Evolutionary conservation across 257 asterid species (phyloP).

Genomic region (Plantago elongata): DNA sequence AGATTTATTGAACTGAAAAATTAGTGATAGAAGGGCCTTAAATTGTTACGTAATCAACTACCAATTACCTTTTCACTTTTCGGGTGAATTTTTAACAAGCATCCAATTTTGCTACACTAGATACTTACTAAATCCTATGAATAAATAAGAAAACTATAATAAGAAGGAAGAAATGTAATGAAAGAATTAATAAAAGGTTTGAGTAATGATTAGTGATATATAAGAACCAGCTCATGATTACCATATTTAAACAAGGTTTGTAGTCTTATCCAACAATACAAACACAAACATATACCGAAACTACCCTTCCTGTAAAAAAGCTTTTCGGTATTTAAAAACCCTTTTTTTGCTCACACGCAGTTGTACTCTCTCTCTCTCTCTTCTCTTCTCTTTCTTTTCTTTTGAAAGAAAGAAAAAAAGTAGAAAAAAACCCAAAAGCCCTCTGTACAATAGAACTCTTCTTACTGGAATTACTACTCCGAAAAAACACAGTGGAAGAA

Average conservation of each 20-base stretch:
- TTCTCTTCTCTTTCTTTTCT: conserved; percentile 18
- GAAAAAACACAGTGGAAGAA: not conserved
- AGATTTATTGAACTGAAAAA: no score
- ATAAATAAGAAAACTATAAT: no score
- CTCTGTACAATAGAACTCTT: conserved; percentile 15
- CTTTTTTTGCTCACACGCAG: not conserved
- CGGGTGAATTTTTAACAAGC: no score
- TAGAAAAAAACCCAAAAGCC: not conserved
- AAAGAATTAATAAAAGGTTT: not conserved
- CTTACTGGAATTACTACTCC: not conserved
- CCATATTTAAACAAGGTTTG: conserved; percentile 38
- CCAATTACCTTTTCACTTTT: no score
- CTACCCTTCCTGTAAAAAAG: conserved; percentile 20
- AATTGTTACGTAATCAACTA: no score
- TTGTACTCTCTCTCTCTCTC: conserved; percentile 12
- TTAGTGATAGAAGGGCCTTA: no score
- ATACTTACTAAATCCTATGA: no score
- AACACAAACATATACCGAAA: conserved; percentile 39
- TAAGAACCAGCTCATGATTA: conserved; percentile 47
- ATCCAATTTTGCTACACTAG: no score
- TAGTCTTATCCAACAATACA: conserved; percentile 27
- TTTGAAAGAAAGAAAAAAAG: not conserved
- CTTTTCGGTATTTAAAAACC: conserved; percentile 31
- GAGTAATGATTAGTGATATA: conserved; percentile 36
- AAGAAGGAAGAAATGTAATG: not conserved